These are phyloP conservation scores for Paraphaeosphaeria sporulosa DNA, from an alignment of 2,329 filamentous ascomycete species.

Conservation along the genomic window DNA sequence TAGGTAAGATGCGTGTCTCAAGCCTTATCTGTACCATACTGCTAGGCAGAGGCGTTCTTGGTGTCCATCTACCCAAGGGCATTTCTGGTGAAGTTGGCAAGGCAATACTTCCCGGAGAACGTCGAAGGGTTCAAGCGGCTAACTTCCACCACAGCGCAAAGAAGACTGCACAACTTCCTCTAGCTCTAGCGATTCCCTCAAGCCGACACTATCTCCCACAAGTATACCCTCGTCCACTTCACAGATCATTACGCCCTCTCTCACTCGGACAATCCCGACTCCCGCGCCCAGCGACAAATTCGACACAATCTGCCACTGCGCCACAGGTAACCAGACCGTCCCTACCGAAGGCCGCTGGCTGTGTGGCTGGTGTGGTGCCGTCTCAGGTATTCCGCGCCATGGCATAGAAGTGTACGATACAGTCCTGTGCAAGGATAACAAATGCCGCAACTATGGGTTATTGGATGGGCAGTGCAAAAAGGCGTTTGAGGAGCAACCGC, in stretches of 20 bases:
- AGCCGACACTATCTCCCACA: neutral
- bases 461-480: constrained; percentile 1
- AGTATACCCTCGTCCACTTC: neutral
- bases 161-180: neutral
- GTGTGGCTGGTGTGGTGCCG: constrained; percentile 11
- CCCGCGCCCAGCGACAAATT: neutral
- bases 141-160: neutral
- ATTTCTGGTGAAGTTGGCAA: neutral
- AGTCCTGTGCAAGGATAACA: constrained; percentile 6
- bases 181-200: neutral
- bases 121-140: neutral
- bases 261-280: neutral
- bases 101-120: neutral
- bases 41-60: neutral
- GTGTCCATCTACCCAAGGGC: neutral
- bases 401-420: neutral
- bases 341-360: constrained; percentile 3
- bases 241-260: neutral
- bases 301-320: constrained; percentile 8
- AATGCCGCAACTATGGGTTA: constrained; percentile 7
- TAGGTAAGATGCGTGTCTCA: neutral
- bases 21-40: neutral
- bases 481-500: neutral
- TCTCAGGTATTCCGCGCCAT: neutral
- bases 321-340: neutral